Percentiles rank a stretch among this genome's conserved stretches.
phyloP scores from a whole-genome alignment of 352 stramenopile genomes.

The Phytopythium oedochilum region DNA sequence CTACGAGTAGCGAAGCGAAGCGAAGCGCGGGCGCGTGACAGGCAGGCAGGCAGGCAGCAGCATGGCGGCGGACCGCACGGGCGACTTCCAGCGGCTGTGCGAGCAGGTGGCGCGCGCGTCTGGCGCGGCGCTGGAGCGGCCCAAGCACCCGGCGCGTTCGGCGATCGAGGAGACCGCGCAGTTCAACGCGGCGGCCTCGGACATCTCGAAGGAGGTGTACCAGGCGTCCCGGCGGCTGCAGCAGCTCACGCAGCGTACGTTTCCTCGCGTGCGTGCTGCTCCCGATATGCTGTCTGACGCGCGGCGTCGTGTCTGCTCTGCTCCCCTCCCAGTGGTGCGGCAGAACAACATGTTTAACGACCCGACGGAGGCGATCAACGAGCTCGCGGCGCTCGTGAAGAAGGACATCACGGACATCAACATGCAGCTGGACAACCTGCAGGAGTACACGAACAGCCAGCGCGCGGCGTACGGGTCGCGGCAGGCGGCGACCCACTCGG shows the following conservation, averaged over 20 bases:
- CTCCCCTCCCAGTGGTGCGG: conserved; percentile 80
- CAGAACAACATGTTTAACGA: conserved; percentile 91
- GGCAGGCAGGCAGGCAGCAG: no score
- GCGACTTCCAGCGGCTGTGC: conserved; percentile 64
- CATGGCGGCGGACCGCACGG: conserved; percentile 69
- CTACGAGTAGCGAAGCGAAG: no score
- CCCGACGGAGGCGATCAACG: conserved; percentile 78
- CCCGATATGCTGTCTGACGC: background rate
- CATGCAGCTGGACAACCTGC: conserved; percentile 78
- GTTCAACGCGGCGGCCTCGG: conserved; percentile 75
- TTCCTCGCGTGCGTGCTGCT: background rate
- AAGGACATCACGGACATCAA: conserved; percentile 88
- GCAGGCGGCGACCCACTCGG: conserved; percentile 75
- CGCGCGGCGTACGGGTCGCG: conserved; percentile 45
- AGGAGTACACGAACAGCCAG: conserved; percentile 77
- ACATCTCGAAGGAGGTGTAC: conserved; percentile 81
- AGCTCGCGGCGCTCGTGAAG: conserved; percentile 76
- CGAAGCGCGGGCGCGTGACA: no score
- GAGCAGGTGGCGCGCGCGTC: conserved; percentile 39
- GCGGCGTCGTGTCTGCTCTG: background rate
- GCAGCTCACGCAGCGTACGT: conserved; percentile 73
- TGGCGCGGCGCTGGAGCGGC: conserved; percentile 31
- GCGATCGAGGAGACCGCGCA: conserved; percentile 68
- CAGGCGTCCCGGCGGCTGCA: conserved; percentile 77
- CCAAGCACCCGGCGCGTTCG: conserved; percentile 36